These are phyloP conservation scores for Xylaria sp. DNA, from an alignment of 2,329 filamentous ascomycete genomes.

Conservation along the genomic window DNA sequence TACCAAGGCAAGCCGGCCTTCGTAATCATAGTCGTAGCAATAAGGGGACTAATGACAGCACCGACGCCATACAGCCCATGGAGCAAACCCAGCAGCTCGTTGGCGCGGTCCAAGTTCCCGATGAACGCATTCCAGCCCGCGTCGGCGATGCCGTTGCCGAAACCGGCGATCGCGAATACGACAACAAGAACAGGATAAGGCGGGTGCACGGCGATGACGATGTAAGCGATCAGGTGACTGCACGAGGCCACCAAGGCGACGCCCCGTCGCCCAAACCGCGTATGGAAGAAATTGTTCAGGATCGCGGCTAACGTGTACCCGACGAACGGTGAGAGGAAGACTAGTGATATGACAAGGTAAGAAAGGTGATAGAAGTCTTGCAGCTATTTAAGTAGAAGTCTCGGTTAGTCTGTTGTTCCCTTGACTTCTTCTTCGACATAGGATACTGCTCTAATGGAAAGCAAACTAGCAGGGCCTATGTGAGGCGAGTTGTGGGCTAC, in stretches of 20 bases:
- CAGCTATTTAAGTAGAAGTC: constrained; percentile 48
- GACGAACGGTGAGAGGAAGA: constrained; percentile 59
- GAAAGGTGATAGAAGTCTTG: constrained; percentile 57
- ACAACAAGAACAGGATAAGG: constrained; percentile 74
- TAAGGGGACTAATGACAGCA: constrained; percentile 73
- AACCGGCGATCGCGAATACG: constrained; percentile 72
- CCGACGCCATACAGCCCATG: constrained; percentile 76
- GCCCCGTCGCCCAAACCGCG: constrained; percentile 69
- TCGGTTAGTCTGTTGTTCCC: constrained; percentile 2
- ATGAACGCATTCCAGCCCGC: constrained; percentile 65
- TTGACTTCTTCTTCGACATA: background rate
- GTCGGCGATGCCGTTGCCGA: constrained; percentile 74
- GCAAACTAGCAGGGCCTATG: background rate
- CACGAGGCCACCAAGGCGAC: constrained; percentile 68
- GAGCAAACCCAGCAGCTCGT: constrained; percentile 74
- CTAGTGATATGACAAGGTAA: constrained; percentile 59
- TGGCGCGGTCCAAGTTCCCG: constrained; percentile 74
- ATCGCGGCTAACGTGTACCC: constrained; percentile 58
- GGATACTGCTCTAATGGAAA: background rate
- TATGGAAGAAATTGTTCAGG: constrained; percentile 56
- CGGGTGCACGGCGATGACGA: constrained; percentile 71
- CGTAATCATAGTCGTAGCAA: constrained; percentile 76
- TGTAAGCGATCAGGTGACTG: constrained; percentile 72
- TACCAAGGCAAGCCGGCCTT: constrained; percentile 72
- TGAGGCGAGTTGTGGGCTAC: constrained; percentile 29